phyloP scores from a whole-genome alignment of 176 grass and related monocot species.

The Bonia amplexicaulis region DNA sequence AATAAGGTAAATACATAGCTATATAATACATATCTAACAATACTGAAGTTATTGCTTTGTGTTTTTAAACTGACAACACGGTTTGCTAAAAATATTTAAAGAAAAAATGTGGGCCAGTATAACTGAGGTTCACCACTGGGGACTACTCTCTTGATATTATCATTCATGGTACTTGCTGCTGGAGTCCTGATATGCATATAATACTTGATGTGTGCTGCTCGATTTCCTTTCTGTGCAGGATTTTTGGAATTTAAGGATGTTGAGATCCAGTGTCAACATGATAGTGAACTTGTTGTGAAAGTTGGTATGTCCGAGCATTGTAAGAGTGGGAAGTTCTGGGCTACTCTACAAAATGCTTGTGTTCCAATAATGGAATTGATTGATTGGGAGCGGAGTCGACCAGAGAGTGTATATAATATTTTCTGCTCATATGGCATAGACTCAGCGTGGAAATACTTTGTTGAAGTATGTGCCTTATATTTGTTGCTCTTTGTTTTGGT shows the following conservation, averaged over 20 bases:
- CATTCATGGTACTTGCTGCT: background rate
- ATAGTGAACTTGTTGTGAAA: constrained; percentile 60
- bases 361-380: constrained; percentile 77
- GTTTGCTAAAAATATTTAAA: background rate
- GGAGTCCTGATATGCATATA: background rate
- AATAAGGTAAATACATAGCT: too few relatives aligned
- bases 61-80: background rate
- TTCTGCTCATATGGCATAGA: constrained; percentile 75
- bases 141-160: background rate
- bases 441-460: constrained; percentile 72
- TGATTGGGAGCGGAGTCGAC: constrained; percentile 73
- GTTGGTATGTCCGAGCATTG: constrained; percentile 74
- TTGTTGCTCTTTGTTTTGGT: constrained; percentile 22
- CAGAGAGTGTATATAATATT: constrained; percentile 53
- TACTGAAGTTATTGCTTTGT: background rate
- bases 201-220: constrained; percentile 5
- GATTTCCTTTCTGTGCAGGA: constrained; percentile 41
- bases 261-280: constrained; percentile 55
- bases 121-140: background rate
- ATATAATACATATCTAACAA: too few relatives aligned
- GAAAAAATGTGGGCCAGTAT: background rate
- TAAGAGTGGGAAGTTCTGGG: constrained; percentile 59
- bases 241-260: constrained; percentile 74
- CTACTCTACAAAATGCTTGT: constrained; percentile 71
- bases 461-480: constrained; percentile 48